Conservation (phyloP, 2,329 filamentous ascomycete species). For the Colletotrichum plurivorum region DNA sequence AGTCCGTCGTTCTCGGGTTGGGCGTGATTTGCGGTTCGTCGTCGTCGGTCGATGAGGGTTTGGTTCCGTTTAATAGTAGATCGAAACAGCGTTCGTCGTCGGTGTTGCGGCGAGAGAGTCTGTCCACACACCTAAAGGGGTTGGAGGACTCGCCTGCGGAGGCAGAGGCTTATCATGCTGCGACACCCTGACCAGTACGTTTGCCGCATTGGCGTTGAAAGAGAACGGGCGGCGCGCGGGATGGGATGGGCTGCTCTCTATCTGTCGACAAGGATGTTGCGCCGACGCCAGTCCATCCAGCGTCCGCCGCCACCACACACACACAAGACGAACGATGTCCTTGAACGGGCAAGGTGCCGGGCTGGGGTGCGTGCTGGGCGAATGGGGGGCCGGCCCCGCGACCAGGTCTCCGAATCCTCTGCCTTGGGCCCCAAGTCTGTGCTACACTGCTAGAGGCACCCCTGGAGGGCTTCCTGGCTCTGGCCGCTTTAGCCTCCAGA, state of each 20-base stretch:
- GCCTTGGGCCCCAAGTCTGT: neutral
- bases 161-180: slow-evolving; percentile 40
- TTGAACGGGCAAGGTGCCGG: slow-evolving; percentile 27
- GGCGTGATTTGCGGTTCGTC: neutral
- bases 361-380: slow-evolving; percentile 18
- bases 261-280: slow-evolving; percentile 38
- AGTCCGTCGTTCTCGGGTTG: neutral
- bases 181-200: slow-evolving; percentile 11
- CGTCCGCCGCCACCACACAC: neutral
- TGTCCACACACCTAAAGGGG: slow-evolving; percentile 24
- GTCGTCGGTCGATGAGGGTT: neutral
- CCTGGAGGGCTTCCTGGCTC: neutral
- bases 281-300: slow-evolving; percentile 19
- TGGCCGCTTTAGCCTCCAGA: too few species aligned
- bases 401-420: slow-evolving; percentile 16
- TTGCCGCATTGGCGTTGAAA: slow-evolving; percentile 37
- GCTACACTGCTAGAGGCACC: neutral
- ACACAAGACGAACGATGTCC: slow-evolving; percentile 28
- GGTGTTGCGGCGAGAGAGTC: slow-evolving; percentile 11
- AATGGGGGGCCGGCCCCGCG: slow-evolving; percentile 20
- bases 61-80: neutral
- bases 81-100: neutral
- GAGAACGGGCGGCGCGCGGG: slow-evolving; percentile 10
- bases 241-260: slow-evolving; percentile 31
- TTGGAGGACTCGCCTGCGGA: slow-evolving; percentile 25